Evolutionary conservation across 352 stramenopile genomes (phyloP), one percentile per base, ranked within the genome.

Genomic region (Phytopythium mirpurense): DNA sequence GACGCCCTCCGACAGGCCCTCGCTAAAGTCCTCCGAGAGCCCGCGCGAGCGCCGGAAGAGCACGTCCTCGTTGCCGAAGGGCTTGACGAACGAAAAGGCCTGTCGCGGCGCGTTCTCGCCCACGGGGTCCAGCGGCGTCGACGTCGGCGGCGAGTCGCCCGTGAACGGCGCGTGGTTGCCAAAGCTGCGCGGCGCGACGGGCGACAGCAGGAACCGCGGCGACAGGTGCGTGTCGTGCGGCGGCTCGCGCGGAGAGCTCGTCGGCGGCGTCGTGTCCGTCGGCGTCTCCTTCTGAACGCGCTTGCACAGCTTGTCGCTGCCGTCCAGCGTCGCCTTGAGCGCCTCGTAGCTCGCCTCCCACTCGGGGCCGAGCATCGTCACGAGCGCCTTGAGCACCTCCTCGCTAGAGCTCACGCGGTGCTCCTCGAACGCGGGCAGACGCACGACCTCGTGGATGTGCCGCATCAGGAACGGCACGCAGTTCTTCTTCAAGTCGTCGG

Each of bases 391-490:
- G 15, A 95, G 52, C 12, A 95, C 81, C 52, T 95, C 85, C 55
- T 93, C 81, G 32, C 73, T 90, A 42, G 83, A 83, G 44, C 82
- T 74, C 60, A 93, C 75, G 58, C 83, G 86, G 56, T 93, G 79
- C 40, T 87, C 73, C 24, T 72, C 67, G 53, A 80, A 95, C 26
- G 80, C 82, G 40, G 78, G 73, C 6, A 95, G 60, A 4, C 81
- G 78, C 35, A 93, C 85, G 3, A 95, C 67, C 27, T 90, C 81
- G 57, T 92, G 84, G 48, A 95, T 93, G 66, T 93, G 83, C 23
- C 75, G 78, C 70, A 95, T 86, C 46, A 95, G 63, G 56, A 90
- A 95, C 36, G 85, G 78, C 49, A 95, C 69, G 42, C 82, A 93
- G 53, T 90, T 92, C 32, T 86, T 86, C 70, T 93, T 92, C 42